Percentiles rank a stretch among this genome's conserved stretches.
These are phyloP conservation scores for Reticulascus tulasneorum DNA, from an alignment of 2,329 filamentous ascomycete genomes.

Conservation along the genomic window DNA sequence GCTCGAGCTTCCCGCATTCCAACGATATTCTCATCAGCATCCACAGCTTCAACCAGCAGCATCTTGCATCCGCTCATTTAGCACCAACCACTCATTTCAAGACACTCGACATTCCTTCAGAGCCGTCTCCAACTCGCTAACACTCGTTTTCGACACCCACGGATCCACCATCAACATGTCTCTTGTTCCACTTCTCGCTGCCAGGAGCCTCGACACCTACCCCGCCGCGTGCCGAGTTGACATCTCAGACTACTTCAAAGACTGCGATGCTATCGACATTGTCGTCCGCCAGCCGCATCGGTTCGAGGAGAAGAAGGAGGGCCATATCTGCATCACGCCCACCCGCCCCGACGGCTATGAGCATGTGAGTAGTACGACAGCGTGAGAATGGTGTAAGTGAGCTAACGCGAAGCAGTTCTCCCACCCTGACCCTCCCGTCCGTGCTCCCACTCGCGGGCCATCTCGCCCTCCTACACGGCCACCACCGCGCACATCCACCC, in stretches of 20 bases:
- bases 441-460: too few relatives aligned
- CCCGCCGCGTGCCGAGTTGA: constrained; percentile 3
- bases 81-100: constrained; percentile 2
- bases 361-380: background rate
- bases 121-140: too few relatives aligned
- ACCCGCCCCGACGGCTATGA: background rate
- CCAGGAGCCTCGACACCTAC: background rate
- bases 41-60: too few relatives aligned
- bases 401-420: too few relatives aligned
- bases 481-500: too few relatives aligned
- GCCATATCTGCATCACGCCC: constrained; percentile 4
- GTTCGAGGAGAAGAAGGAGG: background rate
- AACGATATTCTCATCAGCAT: background rate
- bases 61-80: constrained; percentile 2
- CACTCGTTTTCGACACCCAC: constrained; percentile 1
- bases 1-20: too few relatives aligned
- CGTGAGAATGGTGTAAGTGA: too few relatives aligned
- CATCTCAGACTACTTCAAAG: constrained; percentile 2
- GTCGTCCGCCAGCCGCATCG: constrained; percentile 1
- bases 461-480: too few relatives aligned
- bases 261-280: constrained; percentile 1
- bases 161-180: constrained; percentile 1
- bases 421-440: too few relatives aligned
- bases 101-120: background rate
- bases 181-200: constrained; percentile 2